Base-by-base conservation (phyloP, 352 stramenopile genomes). In the Pythium vanterpoolii region DNA sequence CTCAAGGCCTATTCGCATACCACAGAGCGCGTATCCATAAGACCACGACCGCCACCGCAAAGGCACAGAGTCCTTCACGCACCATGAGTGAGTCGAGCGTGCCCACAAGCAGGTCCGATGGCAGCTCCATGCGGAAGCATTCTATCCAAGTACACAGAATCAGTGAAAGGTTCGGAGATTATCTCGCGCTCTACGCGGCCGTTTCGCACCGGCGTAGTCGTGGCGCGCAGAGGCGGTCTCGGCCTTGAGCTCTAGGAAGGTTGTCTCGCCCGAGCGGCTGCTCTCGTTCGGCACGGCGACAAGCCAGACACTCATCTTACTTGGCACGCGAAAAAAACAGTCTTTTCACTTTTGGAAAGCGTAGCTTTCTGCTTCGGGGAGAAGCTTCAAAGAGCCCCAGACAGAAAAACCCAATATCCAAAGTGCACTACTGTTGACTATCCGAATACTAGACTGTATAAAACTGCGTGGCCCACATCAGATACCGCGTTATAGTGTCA, bases 81-180 rank as follows among this genome's bases (percentile, higher is more conserved):
- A 94, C 83, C 96, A 99, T 99, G 24, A 99, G 87, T 61, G 87
- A 97, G 74, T 99, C 96, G 31, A 99, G 78, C 28, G 97, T 99
- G 10, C 97, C 97, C 14, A 99, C 96, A 31, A 97, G 88, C 61
- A 99, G 77, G 54, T 97, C 95, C 16, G 82, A 90, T 31, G 96
- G 96, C 39, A 99, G 68, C 46, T 97, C 86, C 46, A 97, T 89
- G 18, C 87, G 81, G 54, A 86, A 83, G 51, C 82, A 87, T 51
- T 96, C 85, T 65, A 8, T 33, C 79, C 44, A 19, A 42, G 9
- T 44, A n/a, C n/a, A n/a, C 27, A 4, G 3, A 11, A 40, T 40
- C 3, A 31, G 38, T 43, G 7, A 14, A 14, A n/a, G 44, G 9
- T 28, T 19, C 33, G 4, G 8, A n/a, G n/a, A n/a, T n/a, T n/a